phyloP scores from a whole-genome alignment of 495 filamentous ascomycete species.

The Collariella sp. region DNA sequence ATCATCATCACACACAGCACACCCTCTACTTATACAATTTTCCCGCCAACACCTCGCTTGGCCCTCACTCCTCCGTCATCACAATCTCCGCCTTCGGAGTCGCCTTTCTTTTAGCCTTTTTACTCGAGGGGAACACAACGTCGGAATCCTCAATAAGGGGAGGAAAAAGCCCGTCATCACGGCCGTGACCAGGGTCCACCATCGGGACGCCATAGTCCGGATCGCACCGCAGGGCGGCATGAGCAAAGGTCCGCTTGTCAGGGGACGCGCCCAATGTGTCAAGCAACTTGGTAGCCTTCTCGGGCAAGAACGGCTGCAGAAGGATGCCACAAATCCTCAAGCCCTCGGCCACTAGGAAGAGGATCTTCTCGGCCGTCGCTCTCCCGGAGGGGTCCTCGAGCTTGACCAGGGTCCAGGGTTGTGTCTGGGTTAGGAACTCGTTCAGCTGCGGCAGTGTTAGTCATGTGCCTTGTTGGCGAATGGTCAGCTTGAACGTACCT shows the following conservation, averaged over 20 bases:
- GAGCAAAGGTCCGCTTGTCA: constrained; percentile 47
- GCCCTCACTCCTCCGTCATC: neutral
- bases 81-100: neutral
- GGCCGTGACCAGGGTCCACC: constrained; percentile 35
- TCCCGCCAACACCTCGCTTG: neutral
- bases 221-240: constrained; percentile 54
- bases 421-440: constrained; percentile 45
- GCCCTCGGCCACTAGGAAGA: constrained; percentile 70
- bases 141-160: constrained; percentile 26
- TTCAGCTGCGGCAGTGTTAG: constrained; percentile 52
- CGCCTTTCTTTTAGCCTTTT: neutral
- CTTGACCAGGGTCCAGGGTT: constrained; percentile 31
- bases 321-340: constrained; percentile 74
- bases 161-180: constrained; percentile 28
- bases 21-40: constrained; percentile 6
- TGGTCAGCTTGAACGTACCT: constrained; percentile 29
- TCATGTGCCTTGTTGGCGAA: neutral
- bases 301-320: constrained; percentile 84
- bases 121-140: neutral
- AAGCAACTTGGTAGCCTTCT: constrained; percentile 63
- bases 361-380: constrained; percentile 27
- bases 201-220: constrained; percentile 54
- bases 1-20: neutral
- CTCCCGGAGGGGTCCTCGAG: constrained; percentile 1
- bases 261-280: constrained; percentile 66